Conservation (phyloP, 73 alveolate species). For the Urostyla sp. region DNA sequence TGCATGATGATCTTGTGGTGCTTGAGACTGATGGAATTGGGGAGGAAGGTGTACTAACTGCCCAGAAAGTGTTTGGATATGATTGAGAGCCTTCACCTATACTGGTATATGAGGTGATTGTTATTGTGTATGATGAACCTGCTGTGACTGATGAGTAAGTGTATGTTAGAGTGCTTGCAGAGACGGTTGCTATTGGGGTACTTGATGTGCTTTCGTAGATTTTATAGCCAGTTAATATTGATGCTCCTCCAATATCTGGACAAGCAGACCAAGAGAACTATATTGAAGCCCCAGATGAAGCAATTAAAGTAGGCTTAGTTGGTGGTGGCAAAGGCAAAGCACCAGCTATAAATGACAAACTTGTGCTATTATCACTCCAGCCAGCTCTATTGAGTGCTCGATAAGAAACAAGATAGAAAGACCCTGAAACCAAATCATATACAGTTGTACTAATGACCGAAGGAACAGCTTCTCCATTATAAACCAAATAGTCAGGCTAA, state of each 20-base stretch:
- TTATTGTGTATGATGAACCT: conserved; percentile 51
- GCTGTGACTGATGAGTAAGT: conserved; percentile 48
- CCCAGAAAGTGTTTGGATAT: conserved; percentile 55
- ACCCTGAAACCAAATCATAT: conserved; percentile 52
- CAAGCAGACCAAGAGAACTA: conserved; percentile 59
- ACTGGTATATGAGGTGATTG: conserved; percentile 57
- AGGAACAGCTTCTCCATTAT: conserved; percentile 66
- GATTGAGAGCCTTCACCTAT: conserved; percentile 79
- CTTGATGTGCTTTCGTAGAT: conserved; percentile 55
- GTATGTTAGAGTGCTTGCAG: conserved; percentile 31
- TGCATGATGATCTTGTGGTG: conserved; percentile 73
- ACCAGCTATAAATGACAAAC: conserved; percentile 60
- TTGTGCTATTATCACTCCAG: conserved; percentile 66
- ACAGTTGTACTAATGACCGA: conserved; percentile 49
- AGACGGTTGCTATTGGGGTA: conserved; percentile 9
- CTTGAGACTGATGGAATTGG: conserved; percentile 62
- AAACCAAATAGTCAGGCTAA: conserved; percentile 43
- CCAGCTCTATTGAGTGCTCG: conserved; percentile 78
- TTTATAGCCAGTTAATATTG: conserved; percentile 37
- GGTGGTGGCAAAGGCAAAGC: conserved; percentile 73
- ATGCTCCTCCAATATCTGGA: conserved; percentile 58
- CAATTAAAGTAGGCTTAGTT: conserved; percentile 46
- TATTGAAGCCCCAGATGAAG: conserved; percentile 45
- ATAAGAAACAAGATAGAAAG: conserved; percentile 58
- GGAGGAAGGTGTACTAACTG: conserved; percentile 71